Percentiles rank a stretch among this genome's conserved stretches.
These are phyloP conservation scores for Leucocoprinus sp. DNA, from an alignment of 768 basidiomycete species.

Conservation along the genomic window DNA sequence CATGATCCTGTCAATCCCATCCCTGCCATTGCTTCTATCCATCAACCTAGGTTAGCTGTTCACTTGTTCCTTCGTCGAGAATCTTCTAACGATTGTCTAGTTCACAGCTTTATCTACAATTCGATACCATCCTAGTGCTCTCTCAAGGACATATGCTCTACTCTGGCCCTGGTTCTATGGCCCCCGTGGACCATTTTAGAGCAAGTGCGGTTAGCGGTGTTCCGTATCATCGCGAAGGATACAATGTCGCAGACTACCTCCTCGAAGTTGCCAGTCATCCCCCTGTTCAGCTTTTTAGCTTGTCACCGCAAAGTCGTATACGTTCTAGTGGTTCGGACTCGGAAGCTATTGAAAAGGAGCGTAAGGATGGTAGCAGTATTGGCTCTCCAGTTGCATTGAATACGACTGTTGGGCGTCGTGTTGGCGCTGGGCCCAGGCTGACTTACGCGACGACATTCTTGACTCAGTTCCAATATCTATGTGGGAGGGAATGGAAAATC, in stretches of 20 bases:
- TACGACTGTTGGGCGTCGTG: conserved; percentile 1
- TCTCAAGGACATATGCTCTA: conserved; percentile 74
- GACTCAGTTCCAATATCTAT: conserved; percentile 80
- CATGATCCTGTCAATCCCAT: conserved; percentile 61
- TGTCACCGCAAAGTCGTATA: neutral
- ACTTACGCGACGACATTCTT: conserved; percentile 72
- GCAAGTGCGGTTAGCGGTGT: conserved; percentile 30
- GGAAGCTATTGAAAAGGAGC: conserved; percentile 1
- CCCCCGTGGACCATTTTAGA: conserved; percentile 62
- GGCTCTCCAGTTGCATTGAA: conserved; percentile 10
- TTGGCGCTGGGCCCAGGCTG: conserved; percentile 14
- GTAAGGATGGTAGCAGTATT: neutral
- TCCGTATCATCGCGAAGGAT: conserved; percentile 61
- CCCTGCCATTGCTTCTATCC: conserved; percentile 79
- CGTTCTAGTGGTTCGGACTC: neutral
- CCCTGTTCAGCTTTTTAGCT: conserved; percentile 37
- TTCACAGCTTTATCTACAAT: conserved; percentile 78
- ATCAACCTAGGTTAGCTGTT: conserved; percentile 65
- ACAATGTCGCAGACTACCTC: conserved; percentile 90
- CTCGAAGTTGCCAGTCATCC: conserved; percentile 78
- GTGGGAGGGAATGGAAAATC: conserved; percentile 80
- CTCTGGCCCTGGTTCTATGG: conserved; percentile 65
- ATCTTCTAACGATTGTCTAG: conserved; percentile 23
- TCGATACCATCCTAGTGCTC: conserved; percentile 74
- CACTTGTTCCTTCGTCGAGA: conserved; percentile 21